phyloP scores from a whole-genome alignment of 306 rosid genomes.

The Cucurbita moschata region DNA sequence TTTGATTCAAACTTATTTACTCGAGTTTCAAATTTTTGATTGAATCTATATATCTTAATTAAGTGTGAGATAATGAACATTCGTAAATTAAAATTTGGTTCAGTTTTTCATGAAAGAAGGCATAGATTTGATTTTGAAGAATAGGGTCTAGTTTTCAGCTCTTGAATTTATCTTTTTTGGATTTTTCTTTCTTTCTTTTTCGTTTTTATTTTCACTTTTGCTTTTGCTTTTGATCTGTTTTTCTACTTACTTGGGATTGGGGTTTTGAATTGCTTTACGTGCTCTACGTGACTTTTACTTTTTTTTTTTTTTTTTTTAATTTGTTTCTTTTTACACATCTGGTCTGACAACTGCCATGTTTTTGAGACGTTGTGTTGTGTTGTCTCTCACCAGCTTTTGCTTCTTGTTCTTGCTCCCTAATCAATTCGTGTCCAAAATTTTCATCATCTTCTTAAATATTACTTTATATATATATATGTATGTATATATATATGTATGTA shows the following conservation, averaged over 20 bases:
- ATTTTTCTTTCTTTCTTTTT: background rate
- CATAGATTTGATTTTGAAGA: too few relatives aligned
- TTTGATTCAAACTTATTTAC: too few relatives aligned
- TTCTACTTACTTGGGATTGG: background rate
- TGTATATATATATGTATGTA: too few relatives aligned
- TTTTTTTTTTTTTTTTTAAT: background rate
- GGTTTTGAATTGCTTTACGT: slow-evolving; percentile 7
- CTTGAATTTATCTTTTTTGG: background rate
- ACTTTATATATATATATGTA: too few relatives aligned
- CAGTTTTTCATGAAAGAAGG: too few relatives aligned
- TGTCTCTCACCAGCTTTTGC: background rate
- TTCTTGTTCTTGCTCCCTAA: background rate
- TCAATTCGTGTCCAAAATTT: background rate
- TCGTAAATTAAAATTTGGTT: too few relatives aligned
- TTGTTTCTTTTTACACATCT: background rate
- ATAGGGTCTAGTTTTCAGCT: too few relatives aligned
- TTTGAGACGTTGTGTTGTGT: background rate
- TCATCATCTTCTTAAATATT: background rate
- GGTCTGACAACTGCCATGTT: background rate
- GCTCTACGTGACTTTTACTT: background rate
- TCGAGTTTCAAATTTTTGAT: too few relatives aligned
- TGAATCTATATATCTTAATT: too few relatives aligned
- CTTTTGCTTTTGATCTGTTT: background rate
- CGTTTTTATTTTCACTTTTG: background rate
- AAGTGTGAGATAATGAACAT: too few relatives aligned